Conservation (phyloP, 768 basidiomycete genomes). For the Dentipellis fragilis region DNA sequence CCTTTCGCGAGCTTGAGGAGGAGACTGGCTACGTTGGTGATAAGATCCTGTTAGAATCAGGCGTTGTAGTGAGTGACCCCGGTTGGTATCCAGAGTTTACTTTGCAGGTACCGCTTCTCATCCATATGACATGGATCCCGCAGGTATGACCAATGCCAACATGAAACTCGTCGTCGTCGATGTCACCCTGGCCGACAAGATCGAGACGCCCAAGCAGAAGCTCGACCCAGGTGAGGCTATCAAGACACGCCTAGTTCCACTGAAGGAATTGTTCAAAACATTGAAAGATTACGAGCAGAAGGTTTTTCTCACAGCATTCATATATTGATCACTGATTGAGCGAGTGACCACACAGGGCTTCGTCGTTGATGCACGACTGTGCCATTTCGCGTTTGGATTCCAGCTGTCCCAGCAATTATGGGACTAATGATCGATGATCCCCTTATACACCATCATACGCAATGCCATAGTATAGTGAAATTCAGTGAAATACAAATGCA, state of each 20-base stretch:
- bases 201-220: slow-evolving; percentile 62
- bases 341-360: slow-evolving; percentile 22
- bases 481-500: too few relatives aligned
- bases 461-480: too few relatives aligned
- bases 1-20: slow-evolving; percentile 83
- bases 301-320: slow-evolving; percentile 24
- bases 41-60: slow-evolving; percentile 50
- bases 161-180: slow-evolving; percentile 78
- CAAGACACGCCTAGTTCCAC: slow-evolving; percentile 56
- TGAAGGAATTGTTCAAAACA: slow-evolving; percentile 49
- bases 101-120: not conserved
- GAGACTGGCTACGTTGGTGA: slow-evolving; percentile 83
- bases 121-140: not conserved
- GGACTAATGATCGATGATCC: too few relatives aligned
- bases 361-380: slow-evolving; percentile 66
- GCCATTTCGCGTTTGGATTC: slow-evolving; percentile 67
- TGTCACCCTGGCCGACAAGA: slow-evolving; percentile 53
- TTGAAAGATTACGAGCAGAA: slow-evolving; percentile 66
- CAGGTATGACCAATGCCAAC: slow-evolving; percentile 90
- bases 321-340: not conserved
- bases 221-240: slow-evolving; percentile 87
- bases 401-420: slow-evolving; percentile 24
- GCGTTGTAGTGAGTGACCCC: slow-evolving; percentile 59
- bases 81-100: slow-evolving; percentile 30
- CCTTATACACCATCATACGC: too few relatives aligned